Base-by-base conservation (phyloP, 192 early-diverging fungal species). In the Mortierella claussenii region DNA sequence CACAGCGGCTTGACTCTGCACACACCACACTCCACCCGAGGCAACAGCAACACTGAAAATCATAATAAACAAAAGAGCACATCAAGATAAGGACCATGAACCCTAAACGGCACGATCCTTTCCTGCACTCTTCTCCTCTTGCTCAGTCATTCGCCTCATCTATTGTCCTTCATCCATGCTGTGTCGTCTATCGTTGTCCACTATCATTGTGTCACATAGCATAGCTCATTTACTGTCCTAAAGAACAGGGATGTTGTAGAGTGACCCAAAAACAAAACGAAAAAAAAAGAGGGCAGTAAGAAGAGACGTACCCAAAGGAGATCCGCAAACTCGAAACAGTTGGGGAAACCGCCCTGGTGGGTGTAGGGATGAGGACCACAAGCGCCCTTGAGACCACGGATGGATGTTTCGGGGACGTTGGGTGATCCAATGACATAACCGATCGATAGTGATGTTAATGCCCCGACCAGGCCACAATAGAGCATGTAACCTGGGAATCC, bases 371-470 rank as follows among this genome's bases (percentile, higher is more conserved):
- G 1, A 1, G 50, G 27, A 31, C 54, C 59, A 27, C 69, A 71
- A 7, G 44, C 20, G 21, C 60, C 69, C 15, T 71, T 33, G 37
- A 20, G 24, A 21, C 73, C 73, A 55, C 71, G 79, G n/a, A 79
- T 84, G 17, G 68, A 44, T 11, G 33, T 56, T n/a, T 79, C 80
- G 27, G 80, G 71, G 49, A 84, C 66, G 54, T 84, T 84, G 53
- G 83, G 65, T 3, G 78, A 80, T 26, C 80, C 83, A 48, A 84
- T 84, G 9, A 80, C 73, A 55, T 76, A 84, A 40, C 80, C 80
- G 54, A 74, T 78, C 20, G 68, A 78, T 30, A 81, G 69, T 17
- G 83, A 80, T 33, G 78, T 79, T 34, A 84, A 51, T 18, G 68
- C 70, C 27, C 76, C 59, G 18, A 84, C 30, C 9, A 73, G 21